phyloP scores from a whole-genome alignment of 805 yeast genomes.

The Saturnispora saitoi region DNA sequence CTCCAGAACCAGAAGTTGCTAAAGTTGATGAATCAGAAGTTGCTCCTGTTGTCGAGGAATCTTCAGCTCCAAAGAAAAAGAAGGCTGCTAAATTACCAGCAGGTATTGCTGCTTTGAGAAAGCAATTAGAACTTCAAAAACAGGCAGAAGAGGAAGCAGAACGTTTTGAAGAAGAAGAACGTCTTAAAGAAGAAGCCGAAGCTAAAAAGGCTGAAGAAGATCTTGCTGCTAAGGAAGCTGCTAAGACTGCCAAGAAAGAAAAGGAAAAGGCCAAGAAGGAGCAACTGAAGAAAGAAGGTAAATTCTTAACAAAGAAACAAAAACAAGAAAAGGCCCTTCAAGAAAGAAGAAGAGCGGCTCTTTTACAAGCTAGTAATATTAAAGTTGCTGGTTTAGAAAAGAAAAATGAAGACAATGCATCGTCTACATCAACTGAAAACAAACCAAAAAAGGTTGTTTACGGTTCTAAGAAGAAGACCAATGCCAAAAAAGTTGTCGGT shows the following conservation, averaged over 20 bases:
- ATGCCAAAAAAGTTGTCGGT: conserved; percentile 26
- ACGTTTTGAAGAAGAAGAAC: conserved; percentile 64
- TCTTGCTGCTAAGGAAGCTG: conserved; percentile 56
- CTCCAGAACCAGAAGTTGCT: conserved; percentile 24
- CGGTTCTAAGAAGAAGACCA: conserved; percentile 58
- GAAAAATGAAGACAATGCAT: conserved; percentile 11
- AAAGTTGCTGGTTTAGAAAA: conserved; percentile 58
- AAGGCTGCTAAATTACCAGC: conserved; percentile 79
- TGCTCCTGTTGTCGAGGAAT: conserved; percentile 25
- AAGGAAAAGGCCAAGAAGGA: conserved; percentile 81
- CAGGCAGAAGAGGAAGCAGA: conserved; percentile 80
- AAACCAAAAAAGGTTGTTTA: conserved; percentile 49
- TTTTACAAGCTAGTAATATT: conserved; percentile 66
- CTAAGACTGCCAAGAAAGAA: conserved; percentile 66
- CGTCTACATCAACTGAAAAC: conserved; percentile 17
- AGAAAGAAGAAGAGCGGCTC: conserved; percentile 83
- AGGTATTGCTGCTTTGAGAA: conserved; percentile 83
- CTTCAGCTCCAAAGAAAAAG: conserved; percentile 32
- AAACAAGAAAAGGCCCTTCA: conserved; percentile 80
- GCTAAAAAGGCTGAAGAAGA: conserved; percentile 46
- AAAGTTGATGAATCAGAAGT: conserved; percentile 36
- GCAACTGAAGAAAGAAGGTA: conserved; percentile 93
- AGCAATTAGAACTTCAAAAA: conserved; percentile 81
- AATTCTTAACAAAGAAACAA: conserved; percentile 86
- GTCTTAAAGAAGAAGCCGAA: conserved; percentile 39